Conservation (phyloP, 2,329 filamentous ascomycete genomes). For the Neospermospora avenae region DNA sequence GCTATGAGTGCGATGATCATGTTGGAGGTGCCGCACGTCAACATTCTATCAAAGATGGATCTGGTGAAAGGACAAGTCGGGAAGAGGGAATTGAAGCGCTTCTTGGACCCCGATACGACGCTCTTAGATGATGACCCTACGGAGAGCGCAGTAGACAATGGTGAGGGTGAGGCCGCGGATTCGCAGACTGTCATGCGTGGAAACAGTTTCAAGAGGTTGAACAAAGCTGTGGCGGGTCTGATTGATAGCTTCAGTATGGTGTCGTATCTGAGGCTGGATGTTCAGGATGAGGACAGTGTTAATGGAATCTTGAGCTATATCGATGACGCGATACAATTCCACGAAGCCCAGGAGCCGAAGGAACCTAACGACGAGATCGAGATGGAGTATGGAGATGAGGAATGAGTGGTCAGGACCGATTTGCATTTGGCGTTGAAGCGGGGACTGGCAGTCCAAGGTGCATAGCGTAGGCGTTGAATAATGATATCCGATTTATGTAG, state of each 20-base stretch:
- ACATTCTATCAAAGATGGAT: conserved; percentile 97
- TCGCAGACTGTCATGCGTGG: conserved; percentile 76
- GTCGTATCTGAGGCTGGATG: conserved; percentile 86
- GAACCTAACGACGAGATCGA: conserved; percentile 69
- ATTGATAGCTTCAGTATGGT: conserved; percentile 99
- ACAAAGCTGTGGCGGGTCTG: conserved; percentile 81
- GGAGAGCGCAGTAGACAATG: conserved; percentile 42
- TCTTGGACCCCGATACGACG: conserved; percentile 79
- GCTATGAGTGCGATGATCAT: conserved; percentile 99
- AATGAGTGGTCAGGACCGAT: conserved; percentile 11
- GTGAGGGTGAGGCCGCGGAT: conserved; percentile 53
- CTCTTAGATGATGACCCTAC: conserved; percentile 70
- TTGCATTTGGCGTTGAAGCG: conserved; percentile 9
- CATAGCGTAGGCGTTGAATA: conserved; percentile 30
- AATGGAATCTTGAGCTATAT: conserved; percentile 83
- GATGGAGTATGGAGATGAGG: conserved; percentile 40
- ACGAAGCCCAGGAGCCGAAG: conserved; percentile 87
- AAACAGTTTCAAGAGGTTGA: conserved; percentile 75
- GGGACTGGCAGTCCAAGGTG: conserved; percentile 10
- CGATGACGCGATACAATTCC: conserved; percentile 89
- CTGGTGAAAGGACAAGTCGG: conserved; percentile 85
- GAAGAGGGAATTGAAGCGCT: conserved; percentile 84
- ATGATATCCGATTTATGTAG: conserved; percentile 17
- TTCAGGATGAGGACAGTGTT: conserved; percentile 89
- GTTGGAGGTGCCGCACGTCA: conserved; percentile 95